phyloP scores from a whole-genome alignment of 2,329 filamentous ascomycete species.

The Ophiostoma sp. region DNA sequence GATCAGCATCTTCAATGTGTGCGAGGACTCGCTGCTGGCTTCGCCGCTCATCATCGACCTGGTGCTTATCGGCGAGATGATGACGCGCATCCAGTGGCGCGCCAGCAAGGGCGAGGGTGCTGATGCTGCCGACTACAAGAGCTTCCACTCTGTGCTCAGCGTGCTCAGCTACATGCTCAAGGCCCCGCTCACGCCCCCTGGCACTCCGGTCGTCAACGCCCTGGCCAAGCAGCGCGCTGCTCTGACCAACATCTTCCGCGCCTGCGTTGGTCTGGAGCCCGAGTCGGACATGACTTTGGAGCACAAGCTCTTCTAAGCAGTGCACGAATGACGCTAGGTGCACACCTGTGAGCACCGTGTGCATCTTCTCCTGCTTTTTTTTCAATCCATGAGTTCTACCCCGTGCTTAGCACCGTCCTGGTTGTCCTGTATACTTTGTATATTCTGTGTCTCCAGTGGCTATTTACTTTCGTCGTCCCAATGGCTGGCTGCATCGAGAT shows the following conservation, averaged over 20 bases:
- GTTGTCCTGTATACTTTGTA: slow-evolving; percentile 25
- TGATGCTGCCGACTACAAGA: slow-evolving; percentile 64
- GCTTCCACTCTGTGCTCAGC: slow-evolving; percentile 95
- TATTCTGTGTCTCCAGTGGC: slow-evolving; percentile 26
- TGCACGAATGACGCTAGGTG: background rate
- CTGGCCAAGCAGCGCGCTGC: slow-evolving; percentile 93
- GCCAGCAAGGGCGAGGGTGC: slow-evolving; percentile 45
- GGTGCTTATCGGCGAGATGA: slow-evolving; percentile 88
- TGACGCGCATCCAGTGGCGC: slow-evolving; percentile 97
- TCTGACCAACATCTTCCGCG: slow-evolving; percentile 96
- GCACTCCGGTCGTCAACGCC: slow-evolving; percentile 91
- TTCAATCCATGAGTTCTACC: background rate
- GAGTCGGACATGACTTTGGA: slow-evolving; percentile 99
- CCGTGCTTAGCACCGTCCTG: slow-evolving; percentile 22
- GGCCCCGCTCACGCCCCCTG: slow-evolving; percentile 88
- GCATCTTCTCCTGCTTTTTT: background rate
- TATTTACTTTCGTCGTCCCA: slow-evolving; percentile 17
- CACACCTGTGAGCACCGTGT: background rate
- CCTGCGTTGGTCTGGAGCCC: slow-evolving; percentile 91
- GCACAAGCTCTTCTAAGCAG: slow-evolving; percentile 81
- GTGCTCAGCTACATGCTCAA: slow-evolving; percentile 98
- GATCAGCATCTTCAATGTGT: slow-evolving; percentile 97
- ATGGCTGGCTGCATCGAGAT: background rate
- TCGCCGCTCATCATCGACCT: slow-evolving; percentile 97
- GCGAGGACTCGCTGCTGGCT: slow-evolving; percentile 94